These are phyloP conservation scores for Fusarium sarcochroum DNA, from an alignment of 2,329 filamentous ascomycete species.

Conservation along the genomic window DNA sequence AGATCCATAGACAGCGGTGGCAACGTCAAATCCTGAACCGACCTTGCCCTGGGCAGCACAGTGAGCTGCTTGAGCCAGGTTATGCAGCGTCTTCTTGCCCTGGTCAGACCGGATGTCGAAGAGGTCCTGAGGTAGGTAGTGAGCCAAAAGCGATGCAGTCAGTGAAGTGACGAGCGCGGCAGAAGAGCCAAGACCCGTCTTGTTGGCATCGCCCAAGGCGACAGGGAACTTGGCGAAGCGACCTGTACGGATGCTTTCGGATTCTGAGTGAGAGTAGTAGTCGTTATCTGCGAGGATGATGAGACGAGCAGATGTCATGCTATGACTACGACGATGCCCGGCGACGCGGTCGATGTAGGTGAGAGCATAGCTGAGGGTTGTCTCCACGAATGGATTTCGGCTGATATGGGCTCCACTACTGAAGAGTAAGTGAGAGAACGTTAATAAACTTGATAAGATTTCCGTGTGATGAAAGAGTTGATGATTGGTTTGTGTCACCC, in stretches of 20 bases:
- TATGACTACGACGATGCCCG: slow-evolving; percentile 56
- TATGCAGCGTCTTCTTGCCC: slow-evolving; percentile 80
- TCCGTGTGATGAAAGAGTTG: neutral
- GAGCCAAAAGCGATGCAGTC: slow-evolving; percentile 80
- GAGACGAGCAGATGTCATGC: slow-evolving; percentile 78
- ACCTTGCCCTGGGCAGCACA: slow-evolving; percentile 98
- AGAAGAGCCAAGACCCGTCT: slow-evolving; percentile 95
- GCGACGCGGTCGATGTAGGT: slow-evolving; percentile 77
- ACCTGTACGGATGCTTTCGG: slow-evolving; percentile 47
- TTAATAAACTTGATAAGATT: neutral
- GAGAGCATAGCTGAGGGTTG: slow-evolving; percentile 87
- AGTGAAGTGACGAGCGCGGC: slow-evolving; percentile 93
- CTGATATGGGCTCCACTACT: slow-evolving; percentile 61
- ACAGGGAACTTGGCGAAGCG: slow-evolving; percentile 86
- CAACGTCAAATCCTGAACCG: slow-evolving; percentile 95
- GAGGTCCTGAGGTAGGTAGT: slow-evolving; percentile 73
- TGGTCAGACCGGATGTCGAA: slow-evolving; percentile 70
- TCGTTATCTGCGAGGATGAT: slow-evolving; percentile 95
- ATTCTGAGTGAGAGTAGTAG: slow-evolving; percentile 83
- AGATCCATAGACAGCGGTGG: slow-evolving; percentile 91
- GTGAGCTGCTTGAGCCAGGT: slow-evolving; percentile 93
- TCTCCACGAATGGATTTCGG: slow-evolving; percentile 91
- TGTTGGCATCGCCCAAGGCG: slow-evolving; percentile 83
- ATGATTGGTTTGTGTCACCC: slow-evolving; percentile 5
- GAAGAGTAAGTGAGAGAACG: slow-evolving; percentile 35